Evolutionary conservation across 768 basidiomycete species (phyloP), one percentile per base, ranked within the genome.

Genomic region (Collybia sordida): DNA sequence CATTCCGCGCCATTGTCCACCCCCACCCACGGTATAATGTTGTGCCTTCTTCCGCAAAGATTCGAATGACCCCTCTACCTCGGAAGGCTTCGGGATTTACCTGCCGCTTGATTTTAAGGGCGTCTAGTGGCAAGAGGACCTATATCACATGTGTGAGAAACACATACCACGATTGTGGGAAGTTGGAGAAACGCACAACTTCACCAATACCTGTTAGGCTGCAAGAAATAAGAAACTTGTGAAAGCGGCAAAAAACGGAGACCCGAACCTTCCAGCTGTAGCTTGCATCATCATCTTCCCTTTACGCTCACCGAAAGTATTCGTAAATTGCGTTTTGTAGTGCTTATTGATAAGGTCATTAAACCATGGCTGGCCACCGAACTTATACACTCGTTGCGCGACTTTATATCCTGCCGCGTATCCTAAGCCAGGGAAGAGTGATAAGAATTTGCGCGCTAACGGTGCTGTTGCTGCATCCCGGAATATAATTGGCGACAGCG

Each of bases 391-490:
- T 45, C 94, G 83, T 70, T 98, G 94, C 0, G 92, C 71, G 62
- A 98, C 73, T 69, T 98, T 99, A 84, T 98, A 99, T 4, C 97
- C 95, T 22, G 96, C 97, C 4, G 97, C 96, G 65, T 99, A 99
- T 2, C 96, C 96, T 3, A 99, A 83, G 46, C 93, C 96, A 28
- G 96, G 96, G 76, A 99, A 99, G n/a, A 99, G 80, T 3, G 93
- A 96, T 15, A 97, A 57, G 57, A 96, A 78, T 66, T 89, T 90
- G 35, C 73, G 74, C 5, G 74, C 69, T 1, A 90, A 49, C 1
- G 90, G 71, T 2, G 91, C 86, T 0, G 78, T 65, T 6, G 95
- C 89, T 24, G 86, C 73, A 35, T 94, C 88, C 23, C 89, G 81
- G 82, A 99, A 99, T 65, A 99, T 78, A 73, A 98, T 87, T 38